Base-by-base conservation (phyloP, 352 stramenopile species). In the Phytopythium aichiense region DNA sequence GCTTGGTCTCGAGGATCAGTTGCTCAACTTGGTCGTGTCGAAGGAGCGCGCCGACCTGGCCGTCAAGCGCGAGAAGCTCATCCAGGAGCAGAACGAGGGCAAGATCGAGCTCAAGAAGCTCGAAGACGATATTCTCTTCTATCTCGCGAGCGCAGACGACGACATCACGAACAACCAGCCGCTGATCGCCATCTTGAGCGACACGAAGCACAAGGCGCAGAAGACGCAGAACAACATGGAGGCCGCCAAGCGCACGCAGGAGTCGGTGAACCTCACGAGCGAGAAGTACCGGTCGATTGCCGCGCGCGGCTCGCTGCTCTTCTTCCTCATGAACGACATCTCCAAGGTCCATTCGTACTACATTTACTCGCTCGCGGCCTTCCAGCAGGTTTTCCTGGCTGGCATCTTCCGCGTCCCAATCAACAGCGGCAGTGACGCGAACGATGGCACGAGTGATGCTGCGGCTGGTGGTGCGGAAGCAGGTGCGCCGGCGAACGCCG, bases 101-200 rank as follows among this genome's bases (percentile, higher is more conserved):
- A 98, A 97, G 65, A 98, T 98, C 65, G 97, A 98, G 65, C 85
- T 98, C 37, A 98, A 98, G 69, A 96, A 98, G 62, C 77, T 98
- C 20, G 94, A 98, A 63, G 94, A 98, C 59, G 93, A 96, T 49
- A 98, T 98, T 60, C 69, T 98, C 11, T 96, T 95, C 63, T 97
- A 97, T 62, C 73, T 98, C 5, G 92, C 95, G n/a, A 98, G 82
- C 60, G 93, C 93, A 0, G 89, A 98, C 73, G 96, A 96, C 48
- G 95, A 99, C 73, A 99, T 99, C 63, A 98, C 94, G 31, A 97
- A 98, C 76, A 98, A 99, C 73, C 94, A 98, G 58, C 91, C 96
- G 43, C 73, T 98, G 9, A 98, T 98, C 67, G 91, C 95, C 49
- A 97, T 97, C 63, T 65, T 98, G n/a, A 96, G 96, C 63, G 84